phyloP scores from a whole-genome alignment of 2,329 filamentous ascomycete species.

The Pyrenochaeta sp. region DNA sequence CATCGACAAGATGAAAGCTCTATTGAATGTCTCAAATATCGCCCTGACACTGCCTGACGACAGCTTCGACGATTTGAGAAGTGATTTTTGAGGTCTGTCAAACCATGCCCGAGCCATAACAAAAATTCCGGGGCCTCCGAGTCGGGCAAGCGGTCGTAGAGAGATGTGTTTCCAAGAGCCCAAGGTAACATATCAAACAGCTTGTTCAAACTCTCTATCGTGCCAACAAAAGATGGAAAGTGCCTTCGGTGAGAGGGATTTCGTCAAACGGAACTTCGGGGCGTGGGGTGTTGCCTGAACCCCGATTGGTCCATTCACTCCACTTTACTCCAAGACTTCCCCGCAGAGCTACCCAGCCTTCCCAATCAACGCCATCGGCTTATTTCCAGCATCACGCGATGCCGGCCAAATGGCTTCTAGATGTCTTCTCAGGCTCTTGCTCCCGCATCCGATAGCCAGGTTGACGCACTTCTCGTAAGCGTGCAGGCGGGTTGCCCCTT shows the following conservation, averaged over 20 bases:
- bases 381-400: conserved; percentile 6
- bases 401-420: conserved; percentile 12
- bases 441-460: conserved; percentile 8
- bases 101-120: background rate
- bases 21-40: conserved; percentile 31
- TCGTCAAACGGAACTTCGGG: too few relatives aligned
- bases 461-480: conserved; percentile 13
- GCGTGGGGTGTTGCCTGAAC: background rate
- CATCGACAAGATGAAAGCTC: conserved; percentile 23
- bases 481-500: conserved; percentile 6
- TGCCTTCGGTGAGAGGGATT: too few relatives aligned
- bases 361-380: conserved; percentile 6
- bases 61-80: conserved; percentile 32
- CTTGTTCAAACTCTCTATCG: too few relatives aligned
- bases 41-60: conserved; percentile 34
- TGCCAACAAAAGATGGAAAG: too few relatives aligned
- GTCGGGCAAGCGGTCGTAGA: too few relatives aligned
- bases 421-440: conserved; percentile 1
- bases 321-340: background rate
- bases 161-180: too few relatives aligned
- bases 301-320: conserved; percentile 5
- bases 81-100: conserved; percentile 15
- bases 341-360: background rate
- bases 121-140: background rate
- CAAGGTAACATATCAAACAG: background rate